Base-by-base conservation (phyloP, 176 grass and related monocot species). In the Oryza meridionalis region DNA sequence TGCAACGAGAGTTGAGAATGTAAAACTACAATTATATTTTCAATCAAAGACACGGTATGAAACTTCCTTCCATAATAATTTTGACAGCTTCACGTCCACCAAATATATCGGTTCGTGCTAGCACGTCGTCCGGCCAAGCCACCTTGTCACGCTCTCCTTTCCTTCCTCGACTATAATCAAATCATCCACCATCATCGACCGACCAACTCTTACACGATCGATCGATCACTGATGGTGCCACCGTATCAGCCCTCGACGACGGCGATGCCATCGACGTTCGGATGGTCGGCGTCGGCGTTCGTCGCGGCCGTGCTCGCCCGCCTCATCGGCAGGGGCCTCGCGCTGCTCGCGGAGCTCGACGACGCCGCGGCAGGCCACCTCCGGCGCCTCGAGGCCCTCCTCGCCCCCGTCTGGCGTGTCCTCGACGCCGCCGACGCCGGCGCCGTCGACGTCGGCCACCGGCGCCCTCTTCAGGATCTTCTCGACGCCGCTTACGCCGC, bases 381-480 rank as follows among this genome's bases (percentile, higher is more conserved):
- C 25, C 87, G 81, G 33, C 81, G 87, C 75, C 81, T 88, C 13
- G 87, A 88, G 87, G 81, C 61, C 9, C 76, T 88, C 59, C 87
- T 88, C 25, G 35, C 87, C 14, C 13, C 69, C 19, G 47, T 75
- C 17, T 88, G 87, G 81, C 76, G 27, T n/a, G 19, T 80, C 22
- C 87, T 88, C 59, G 87, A 84, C 76, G 76, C 87, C 19, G 69
- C 87, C 2, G 87, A 88, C 81, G 75, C 81, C 0, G 87, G 87
- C 76, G 81, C 86, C 76, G 24, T 88, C 3, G 81, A 88, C 69
- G 1, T 62, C 37, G 51, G 10, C 87, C 69, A 22, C 21, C 87
- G 81, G 26, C 87, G 81, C 1, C 76, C 76, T 4, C 1, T 88
- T 16, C 87, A 75, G 37, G 87, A 84, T 19, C 70, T 88, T 13